A percentile compares a stretch with the other conserved stretches of the same genome.
These are phyloP conservation scores for Acacia crassicarpa DNA, from an alignment of 306 rosid genomes.

Conservation along the genomic window DNA sequence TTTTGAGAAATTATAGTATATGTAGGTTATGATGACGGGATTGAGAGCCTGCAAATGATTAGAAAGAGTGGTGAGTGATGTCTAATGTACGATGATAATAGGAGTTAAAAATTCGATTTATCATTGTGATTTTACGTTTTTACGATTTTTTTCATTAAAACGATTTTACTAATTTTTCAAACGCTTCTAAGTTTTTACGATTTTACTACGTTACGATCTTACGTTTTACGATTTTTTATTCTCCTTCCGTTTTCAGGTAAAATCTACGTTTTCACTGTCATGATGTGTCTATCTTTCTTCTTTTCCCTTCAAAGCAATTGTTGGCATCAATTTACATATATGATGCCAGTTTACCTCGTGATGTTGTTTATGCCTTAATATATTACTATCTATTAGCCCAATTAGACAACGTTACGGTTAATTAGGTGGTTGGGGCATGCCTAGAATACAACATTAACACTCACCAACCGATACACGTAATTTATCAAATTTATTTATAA, in stretches of 20 bases:
- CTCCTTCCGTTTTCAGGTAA: too few relatives aligned
- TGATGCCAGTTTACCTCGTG: not conserved
- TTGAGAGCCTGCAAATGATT: not conserved
- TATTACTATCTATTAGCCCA: not conserved
- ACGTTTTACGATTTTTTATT: too few relatives aligned
- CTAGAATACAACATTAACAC: not conserved
- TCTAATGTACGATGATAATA: too few relatives aligned
- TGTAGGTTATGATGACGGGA: not conserved
- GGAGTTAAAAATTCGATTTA: too few relatives aligned
- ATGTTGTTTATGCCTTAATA: not conserved
- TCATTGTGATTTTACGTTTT: too few relatives aligned
- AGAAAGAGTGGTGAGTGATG: not conserved
- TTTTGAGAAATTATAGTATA: not conserved
- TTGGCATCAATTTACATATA: not conserved
- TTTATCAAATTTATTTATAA: not conserved
- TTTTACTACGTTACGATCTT: too few relatives aligned
- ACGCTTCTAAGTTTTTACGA: too few relatives aligned
- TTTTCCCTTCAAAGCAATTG: not conserved
- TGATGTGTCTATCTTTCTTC: not conserved
- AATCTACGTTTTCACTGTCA: too few relatives aligned
- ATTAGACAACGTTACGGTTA: not conserved
- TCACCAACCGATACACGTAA: not conserved
- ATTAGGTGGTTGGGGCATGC: not conserved
- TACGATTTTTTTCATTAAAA: too few relatives aligned
- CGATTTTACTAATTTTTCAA: too few relatives aligned